phyloP scores from a whole-genome alignment of 2,329 filamentous ascomycete genomes.

The Daldinia sp. region DNA sequence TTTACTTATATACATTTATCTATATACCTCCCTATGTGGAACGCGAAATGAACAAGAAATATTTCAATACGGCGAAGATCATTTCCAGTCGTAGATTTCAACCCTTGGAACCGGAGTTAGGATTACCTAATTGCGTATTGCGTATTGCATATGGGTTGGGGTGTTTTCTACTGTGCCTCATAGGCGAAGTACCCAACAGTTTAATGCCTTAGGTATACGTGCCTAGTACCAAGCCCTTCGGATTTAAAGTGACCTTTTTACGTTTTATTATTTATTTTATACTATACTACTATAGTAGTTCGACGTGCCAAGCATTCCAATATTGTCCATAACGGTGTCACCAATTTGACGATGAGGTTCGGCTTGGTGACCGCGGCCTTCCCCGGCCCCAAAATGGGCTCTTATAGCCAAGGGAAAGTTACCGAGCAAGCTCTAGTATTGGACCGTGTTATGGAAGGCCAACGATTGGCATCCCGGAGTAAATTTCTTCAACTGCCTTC shows the following conservation, averaged over 20 bases:
- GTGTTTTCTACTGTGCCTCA: not conserved
- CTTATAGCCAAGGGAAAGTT: not conserved
- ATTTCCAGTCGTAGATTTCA: not conserved
- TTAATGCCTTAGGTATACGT: not conserved
- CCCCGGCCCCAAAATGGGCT: not conserved
- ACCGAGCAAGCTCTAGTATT: not conserved
- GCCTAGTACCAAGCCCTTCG: not conserved
- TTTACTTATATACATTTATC: slow-evolving; percentile 16
- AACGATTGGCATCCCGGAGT: not conserved
- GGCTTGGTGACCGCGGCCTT: not conserved
- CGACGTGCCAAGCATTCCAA: not conserved
- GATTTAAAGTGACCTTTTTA: not conserved
- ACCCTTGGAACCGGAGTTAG: not conserved
- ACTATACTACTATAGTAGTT: too few relatives aligned
- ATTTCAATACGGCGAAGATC: not conserved
- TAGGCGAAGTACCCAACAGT: not conserved
- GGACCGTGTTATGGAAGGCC: not conserved
- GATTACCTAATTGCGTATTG: not conserved
- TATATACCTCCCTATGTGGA: not conserved
- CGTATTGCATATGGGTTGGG: not conserved
- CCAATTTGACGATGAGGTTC: not conserved
- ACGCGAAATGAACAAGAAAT: not conserved
- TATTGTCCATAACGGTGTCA: not conserved
- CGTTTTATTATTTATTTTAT: not conserved
- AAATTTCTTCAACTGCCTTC: not conserved